Evolutionary conservation across 192 early-diverging fungal species (phyloP).

Genomic region (Radiomyces spectabilis): DNA sequence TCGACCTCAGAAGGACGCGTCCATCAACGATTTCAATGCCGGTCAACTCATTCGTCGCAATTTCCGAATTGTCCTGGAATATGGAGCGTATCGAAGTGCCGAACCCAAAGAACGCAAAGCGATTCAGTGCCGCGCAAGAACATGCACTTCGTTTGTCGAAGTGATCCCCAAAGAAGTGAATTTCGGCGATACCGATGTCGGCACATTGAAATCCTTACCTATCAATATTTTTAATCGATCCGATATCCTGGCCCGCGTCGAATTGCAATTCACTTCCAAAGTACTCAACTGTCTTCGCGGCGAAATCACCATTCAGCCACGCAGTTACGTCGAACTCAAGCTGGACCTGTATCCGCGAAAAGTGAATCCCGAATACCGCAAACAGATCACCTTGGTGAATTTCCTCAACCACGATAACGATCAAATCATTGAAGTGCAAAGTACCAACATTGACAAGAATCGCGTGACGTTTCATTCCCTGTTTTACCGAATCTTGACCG

Average conservation of each 20-base stretch:
- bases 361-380: constrained; percentile 95
- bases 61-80: constrained; percentile 66
- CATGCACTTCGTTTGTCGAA: constrained; percentile 90
- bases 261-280: constrained; percentile 87
- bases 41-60: constrained; percentile 62
- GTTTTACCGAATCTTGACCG: constrained; percentile 85
- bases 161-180: constrained; percentile 77
- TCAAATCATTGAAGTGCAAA: constrained; percentile 83
- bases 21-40: constrained; percentile 57
- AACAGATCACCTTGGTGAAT: constrained; percentile 93
- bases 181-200: constrained; percentile 96
- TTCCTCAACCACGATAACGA: constrained; percentile 83
- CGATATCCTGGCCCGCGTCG: constrained; percentile 75
- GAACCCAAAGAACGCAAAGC: constrained; percentile 59
- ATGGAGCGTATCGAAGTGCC: constrained; percentile 31
- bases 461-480: constrained; percentile 95
- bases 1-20: constrained; percentile 55
- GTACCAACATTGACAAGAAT: constrained; percentile 93
- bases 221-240: constrained; percentile 81
- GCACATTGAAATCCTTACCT: constrained; percentile 80
- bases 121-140: constrained; percentile 84
- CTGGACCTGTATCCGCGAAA: constrained; percentile 96
- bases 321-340: constrained; percentile 68
- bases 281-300: constrained; percentile 74
- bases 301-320: constrained; percentile 72